Base-by-base conservation (phyloP, 176 grass and related monocot species). In the Oryza brachyantha region DNA sequence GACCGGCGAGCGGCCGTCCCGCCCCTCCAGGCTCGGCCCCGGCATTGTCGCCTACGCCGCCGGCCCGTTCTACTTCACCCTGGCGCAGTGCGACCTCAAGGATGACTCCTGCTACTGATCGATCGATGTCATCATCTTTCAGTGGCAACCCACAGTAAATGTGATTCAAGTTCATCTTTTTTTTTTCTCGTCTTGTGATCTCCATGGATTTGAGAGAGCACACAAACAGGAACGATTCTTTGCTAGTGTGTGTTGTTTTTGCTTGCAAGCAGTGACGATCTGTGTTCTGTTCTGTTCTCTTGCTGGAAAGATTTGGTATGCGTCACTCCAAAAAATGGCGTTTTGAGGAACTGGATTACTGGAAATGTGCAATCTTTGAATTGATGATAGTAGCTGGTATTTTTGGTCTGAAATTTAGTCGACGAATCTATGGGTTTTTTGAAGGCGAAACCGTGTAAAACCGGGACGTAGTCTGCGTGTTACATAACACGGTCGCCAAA, bases 61-160 rank as follows among this genome's bases (percentile, higher is more conserved):
- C 9, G 92, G 96, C 19, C 88, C 92, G 0, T 99, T 93, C 90
- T 93, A 91, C 84, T 83, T 14, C 84, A 91, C 96, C 21, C 24
- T 65, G 54, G 50, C 67, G 29, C 48, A 73, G 58, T 95, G 96
- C 46, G 84, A 79, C 16, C 17, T 81, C 36, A 40, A 52, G 50
- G 28, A 8, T 32, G n/a, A n/a, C n/a, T n/a, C n/a, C n/a, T n/a
- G n/a, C n/a, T n/a, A n/a, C n/a, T n/a, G n/a, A n/a, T n/a, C n/a
- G n/a, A n/a, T n/a, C n/a, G n/a, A n/a, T n/a, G n/a, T n/a, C n/a
- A n/a, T 58, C 19, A 52, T 42, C 10, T 10, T 10, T 72, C 28
- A 12, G 17, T 19, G 3, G 34, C 21, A 39, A 9, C 68, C 21
- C 21, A 14, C 1, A 36, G 38, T 60, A 11, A 6, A 5, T 3